These are phyloP conservation scores for Pseudogymnoascus sp. DNA, from an alignment of 2,329 filamentous ascomycete species.

Conservation along the genomic window DNA sequence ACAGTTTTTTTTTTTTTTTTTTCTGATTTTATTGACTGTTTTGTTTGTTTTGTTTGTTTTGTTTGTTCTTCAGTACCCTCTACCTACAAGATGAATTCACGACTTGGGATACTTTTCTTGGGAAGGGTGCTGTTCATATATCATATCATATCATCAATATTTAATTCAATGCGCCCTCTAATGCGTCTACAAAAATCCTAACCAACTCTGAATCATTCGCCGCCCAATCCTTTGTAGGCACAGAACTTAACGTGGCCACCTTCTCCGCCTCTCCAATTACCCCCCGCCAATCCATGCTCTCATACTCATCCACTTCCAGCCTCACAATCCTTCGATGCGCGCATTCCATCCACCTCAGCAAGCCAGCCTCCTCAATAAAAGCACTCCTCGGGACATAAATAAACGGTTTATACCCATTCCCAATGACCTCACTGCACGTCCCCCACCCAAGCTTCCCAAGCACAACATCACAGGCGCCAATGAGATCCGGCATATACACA, in stretches of 20 bases:
- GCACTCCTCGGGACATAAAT: constrained; percentile 17
- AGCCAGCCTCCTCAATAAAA: constrained; percentile 16
- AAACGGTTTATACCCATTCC: constrained; percentile 16
- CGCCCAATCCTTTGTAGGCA: constrained; percentile 6
- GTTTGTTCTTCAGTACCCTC: no score
- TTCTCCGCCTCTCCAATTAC: constrained; percentile 14
- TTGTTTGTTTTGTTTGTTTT: no score
- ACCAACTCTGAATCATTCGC: constrained; percentile 13
- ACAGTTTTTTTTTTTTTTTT: no score
- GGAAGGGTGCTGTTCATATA: neutral
- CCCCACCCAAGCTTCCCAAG: constrained; percentile 18
- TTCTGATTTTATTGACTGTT: no score
- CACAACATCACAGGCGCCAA: constrained; percentile 17
- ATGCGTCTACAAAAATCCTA: constrained; percentile 8
- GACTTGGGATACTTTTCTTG: neutral
- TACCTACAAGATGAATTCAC: no score
- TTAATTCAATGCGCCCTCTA: constrained; percentile 11
- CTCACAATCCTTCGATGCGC: constrained; percentile 14
- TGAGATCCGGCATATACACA: constrained; percentile 17
- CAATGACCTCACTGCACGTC: constrained; percentile 18
- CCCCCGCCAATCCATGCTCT: constrained; percentile 6
- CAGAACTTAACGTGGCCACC: neutral
- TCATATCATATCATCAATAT: neutral
- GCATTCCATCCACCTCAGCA: constrained; percentile 16
- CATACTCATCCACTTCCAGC: constrained; percentile 15